Evolutionary conservation across 495 filamentous ascomycete species (phyloP).

Genomic region (Podospora pseudocomata): DNA sequence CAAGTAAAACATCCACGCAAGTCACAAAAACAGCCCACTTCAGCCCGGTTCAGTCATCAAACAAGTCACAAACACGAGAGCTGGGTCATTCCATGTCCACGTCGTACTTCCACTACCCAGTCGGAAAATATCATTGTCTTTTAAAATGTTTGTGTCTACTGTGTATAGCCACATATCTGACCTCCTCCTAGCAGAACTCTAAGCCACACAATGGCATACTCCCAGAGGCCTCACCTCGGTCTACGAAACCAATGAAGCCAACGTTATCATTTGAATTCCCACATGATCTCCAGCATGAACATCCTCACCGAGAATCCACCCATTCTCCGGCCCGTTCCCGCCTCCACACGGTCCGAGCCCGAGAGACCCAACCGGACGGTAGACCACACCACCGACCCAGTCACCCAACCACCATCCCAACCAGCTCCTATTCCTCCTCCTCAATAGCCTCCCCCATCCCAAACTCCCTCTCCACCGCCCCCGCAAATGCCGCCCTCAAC

Average conservation of each 20-base stretch:
- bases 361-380: not conserved
- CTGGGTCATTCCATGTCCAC: not conserved
- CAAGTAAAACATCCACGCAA: not conserved
- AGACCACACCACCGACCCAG: not conserved
- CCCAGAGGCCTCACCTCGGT: not conserved
- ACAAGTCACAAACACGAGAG: too few relatives aligned
- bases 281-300: not conserved
- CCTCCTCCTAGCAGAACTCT: not conserved
- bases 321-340: not conserved
- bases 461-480: constrained; percentile 29
- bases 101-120: not conserved
- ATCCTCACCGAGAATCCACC: not conserved
- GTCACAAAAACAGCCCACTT: too few relatives aligned
- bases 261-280: not conserved
- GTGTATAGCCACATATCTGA: not conserved
- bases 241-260: not conserved
- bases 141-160: not conserved
- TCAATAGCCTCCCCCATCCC: constrained; percentile 1
- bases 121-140: not conserved
- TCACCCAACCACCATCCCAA: not conserved
- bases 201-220: not conserved
- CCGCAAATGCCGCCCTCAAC: constrained; percentile 33
- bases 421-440: not conserved
- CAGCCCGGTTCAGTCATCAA: too few relatives aligned
- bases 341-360: not conserved